Base-by-base conservation (phyloP, 2,329 filamentous ascomycete species). In the Xylaria polymorpha region DNA sequence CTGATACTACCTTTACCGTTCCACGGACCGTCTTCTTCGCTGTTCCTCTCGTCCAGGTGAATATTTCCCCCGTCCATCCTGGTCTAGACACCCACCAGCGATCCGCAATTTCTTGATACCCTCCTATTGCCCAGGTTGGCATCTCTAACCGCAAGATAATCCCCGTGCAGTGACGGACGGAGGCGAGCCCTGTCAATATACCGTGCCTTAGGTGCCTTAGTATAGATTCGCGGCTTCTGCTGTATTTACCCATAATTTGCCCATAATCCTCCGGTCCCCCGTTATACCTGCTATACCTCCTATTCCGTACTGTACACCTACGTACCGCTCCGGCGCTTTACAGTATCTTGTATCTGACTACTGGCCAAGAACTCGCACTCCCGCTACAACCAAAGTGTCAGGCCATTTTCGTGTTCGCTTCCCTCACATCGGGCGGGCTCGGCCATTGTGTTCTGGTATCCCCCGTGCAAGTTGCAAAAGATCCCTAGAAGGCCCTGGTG, bases 341-440 rank as follows among this genome's bases (percentile, higher is more conserved):
- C 25, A 29, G 25, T 29, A n/a, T 43, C 39, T 12, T 55, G 53
- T 61, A 55, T 65, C 67, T 69, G 61, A 65, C 60, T 67, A 58
- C 57, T 50, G 64, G 67, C 65, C 71, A 70, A 69, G 69, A 60
- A 61, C 61, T 62, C 59, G 57, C 56, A 48, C 58, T 70, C 70
- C 73, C 68, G 67, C 68, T 64, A 37, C 60, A 62, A 62, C 63
- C 73, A 72, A 70, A 50, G 70, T 67, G 75, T 77, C 76, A 77
- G 76, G 74, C 76, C 76, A 77, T 76, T 72, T 71, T 73, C 71
- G 70, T 73, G 58, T 71, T 74, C 72, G 73, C 75, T 73, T 71
- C 71, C 71, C 72, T 66, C 68, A 76, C 68, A 32, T 77, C 76
- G 76, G 76, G 75, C 76, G 76, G 75, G 76, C 71, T 77, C 76